A percentile compares a stretch with the other conserved stretches of the same genome.
Conservation (phyloP, 495 filamentous ascomycete species). For the Letharia columbiana region DNA sequence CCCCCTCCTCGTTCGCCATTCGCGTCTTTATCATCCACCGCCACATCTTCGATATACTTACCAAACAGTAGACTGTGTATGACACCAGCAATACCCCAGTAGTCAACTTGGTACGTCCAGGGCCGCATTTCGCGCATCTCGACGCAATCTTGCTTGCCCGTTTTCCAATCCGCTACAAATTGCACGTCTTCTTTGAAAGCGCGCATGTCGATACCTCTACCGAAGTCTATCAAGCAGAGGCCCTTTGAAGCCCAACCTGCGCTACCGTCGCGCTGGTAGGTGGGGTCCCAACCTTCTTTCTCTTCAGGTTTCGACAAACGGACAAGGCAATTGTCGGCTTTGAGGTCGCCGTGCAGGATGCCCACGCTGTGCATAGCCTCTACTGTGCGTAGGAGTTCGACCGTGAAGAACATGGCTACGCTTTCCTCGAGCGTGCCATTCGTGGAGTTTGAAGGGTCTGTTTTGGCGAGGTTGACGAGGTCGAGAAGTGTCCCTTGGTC, state of each 20-base stretch:
- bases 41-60: conserved; percentile 80
- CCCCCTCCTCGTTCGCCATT: conserved; percentile 24
- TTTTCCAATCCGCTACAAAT: conserved; percentile 94
- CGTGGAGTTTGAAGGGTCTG: conserved; percentile 40
- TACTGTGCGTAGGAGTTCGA: conserved; percentile 84
- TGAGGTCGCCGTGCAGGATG: conserved; percentile 88
- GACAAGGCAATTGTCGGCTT: conserved; percentile 88
- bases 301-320: conserved; percentile 45
- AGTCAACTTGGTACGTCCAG: conserved; percentile 96
- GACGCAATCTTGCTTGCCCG: conserved; percentile 71
- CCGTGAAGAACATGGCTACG: conserved; percentile 86
- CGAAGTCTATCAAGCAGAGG: conserved; percentile 85
- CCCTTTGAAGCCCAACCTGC: conserved; percentile 78
- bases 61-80: conserved; percentile 85
- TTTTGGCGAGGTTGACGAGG: conserved; percentile 75
- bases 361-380: conserved; percentile 74
- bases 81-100: conserved; percentile 81
- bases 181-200: conserved; percentile 67
- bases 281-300: conserved; percentile 37
- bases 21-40: conserved; percentile 32
- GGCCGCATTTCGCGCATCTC: conserved; percentile 88
- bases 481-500: conserved; percentile 89
- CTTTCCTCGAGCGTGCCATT: conserved; percentile 67
- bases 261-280: conserved; percentile 59
- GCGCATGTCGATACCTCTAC: conserved; percentile 87